A percentile compares a stretch with the other conserved stretches of the same genome.
Conservation (phyloP, 495 filamentous ascomycete genomes). For the Hypoxylon fuscum region DNA sequence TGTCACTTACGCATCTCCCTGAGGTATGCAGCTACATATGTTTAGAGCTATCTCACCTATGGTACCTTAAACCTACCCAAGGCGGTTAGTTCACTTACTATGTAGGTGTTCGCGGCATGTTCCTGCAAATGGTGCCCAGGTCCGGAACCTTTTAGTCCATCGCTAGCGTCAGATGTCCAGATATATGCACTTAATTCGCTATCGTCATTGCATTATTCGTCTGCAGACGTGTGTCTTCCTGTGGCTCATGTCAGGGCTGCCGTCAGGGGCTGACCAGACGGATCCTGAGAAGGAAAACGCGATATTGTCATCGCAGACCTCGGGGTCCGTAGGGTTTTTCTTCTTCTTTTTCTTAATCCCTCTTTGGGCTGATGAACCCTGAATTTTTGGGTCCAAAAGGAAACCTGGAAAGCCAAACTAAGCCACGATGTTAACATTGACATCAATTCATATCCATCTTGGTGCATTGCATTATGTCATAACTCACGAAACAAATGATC, state of each 20-base stretch:
- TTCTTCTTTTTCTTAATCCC: no score
- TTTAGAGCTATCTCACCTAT: neutral
- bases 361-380: conserved; percentile 8
- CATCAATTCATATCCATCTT: conserved; percentile 12
- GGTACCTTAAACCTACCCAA: neutral
- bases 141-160: no score
- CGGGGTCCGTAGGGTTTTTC: neutral
- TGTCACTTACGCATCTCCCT: neutral
- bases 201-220: neutral
- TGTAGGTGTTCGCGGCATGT: no score
- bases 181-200: neutral
- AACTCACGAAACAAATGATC: neutral
- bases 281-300: conserved; percentile 1
- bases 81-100: no score
- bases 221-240: conserved; percentile 13
- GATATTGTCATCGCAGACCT: neutral
- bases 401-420: neutral
- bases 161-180: neutral
- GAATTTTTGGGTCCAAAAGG: neutral
- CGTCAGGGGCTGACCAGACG: conserved; percentile 1
- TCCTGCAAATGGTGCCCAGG: neutral
- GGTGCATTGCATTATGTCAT: conserved; percentile 16
- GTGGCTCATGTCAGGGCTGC: neutral
- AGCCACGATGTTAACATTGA: conserved; percentile 14
- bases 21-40: neutral